Conservation (phyloP, 805 yeast species). For the Aciculoconidium aculeatum region DNA sequence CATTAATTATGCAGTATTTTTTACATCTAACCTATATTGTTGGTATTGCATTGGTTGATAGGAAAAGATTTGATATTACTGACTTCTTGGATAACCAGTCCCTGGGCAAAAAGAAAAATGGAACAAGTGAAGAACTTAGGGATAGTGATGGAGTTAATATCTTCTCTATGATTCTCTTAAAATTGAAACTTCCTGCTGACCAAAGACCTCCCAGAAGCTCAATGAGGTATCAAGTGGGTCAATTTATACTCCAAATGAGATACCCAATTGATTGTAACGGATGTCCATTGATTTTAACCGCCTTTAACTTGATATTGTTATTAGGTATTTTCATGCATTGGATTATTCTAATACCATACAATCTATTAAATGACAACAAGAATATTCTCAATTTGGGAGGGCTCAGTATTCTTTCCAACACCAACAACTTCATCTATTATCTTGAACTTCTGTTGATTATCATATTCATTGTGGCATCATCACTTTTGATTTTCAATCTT, state of each 20-base stretch:
- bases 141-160: constrained; percentile 22
- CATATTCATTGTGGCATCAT: constrained; percentile 45
- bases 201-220: constrained; percentile 15
- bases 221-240: constrained; percentile 26
- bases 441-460: constrained; percentile 52
- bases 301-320: constrained; percentile 10
- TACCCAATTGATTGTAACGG: constrained; percentile 30
- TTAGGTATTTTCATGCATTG: constrained; percentile 16
- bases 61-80: constrained; percentile 54
- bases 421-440: constrained; percentile 45
- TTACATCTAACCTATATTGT: constrained; percentile 61
- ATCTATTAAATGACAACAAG: constrained; percentile 8
- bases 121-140: constrained; percentile 5
- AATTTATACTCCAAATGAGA: constrained; percentile 25
- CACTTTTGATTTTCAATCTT: constrained; percentile 35
- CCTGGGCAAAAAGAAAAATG: constrained; percentile 3
- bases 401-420: constrained; percentile 12
- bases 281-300: constrained; percentile 17
- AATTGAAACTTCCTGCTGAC: constrained; percentile 8
- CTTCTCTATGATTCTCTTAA: constrained; percentile 19
- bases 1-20: constrained; percentile 52
- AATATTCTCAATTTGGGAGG: constrained; percentile 8
- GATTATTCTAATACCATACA: constrained; percentile 16
- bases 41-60: constrained; percentile 62
- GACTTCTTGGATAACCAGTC: constrained; percentile 31